Conservation (phyloP, 345 rosid species). For the Eucalyptus erythrocorys region DNA sequence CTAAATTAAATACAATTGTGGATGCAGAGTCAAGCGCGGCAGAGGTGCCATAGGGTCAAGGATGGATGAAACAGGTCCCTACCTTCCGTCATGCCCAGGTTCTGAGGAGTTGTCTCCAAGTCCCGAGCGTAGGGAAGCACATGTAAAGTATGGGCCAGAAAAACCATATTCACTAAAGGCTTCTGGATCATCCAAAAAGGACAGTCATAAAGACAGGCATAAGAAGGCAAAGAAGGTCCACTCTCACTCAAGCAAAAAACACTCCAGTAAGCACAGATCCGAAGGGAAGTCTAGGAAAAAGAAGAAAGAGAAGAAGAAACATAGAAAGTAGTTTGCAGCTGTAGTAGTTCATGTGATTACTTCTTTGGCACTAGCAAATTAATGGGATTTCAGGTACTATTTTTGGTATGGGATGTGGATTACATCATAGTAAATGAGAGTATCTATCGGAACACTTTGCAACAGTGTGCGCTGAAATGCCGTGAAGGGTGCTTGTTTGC, state of each 20-base stretch:
- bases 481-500: background rate
- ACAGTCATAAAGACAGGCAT: slow-evolving; percentile 3
- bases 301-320: slow-evolving; percentile 24
- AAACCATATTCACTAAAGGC: slow-evolving; percentile 21
- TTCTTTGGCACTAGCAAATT: background rate
- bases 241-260: slow-evolving; percentile 26
- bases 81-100: slow-evolving; percentile 25
- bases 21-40: slow-evolving; percentile 66
- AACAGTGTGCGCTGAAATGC: background rate
- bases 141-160: slow-evolving; percentile 35
- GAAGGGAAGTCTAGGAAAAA: slow-evolving; percentile 25
- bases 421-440: background rate
- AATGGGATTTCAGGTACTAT: background rate
- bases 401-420: background rate
- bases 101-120: slow-evolving; percentile 9
- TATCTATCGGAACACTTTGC: background rate
- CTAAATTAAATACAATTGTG: background rate
- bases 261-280: slow-evolving; percentile 29
- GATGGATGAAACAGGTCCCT: slow-evolving; percentile 95
- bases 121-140: slow-evolving; percentile 4
- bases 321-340: background rate
- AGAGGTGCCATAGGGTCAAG: slow-evolving; percentile 86
- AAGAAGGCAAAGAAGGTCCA: slow-evolving; percentile 20
- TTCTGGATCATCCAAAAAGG: slow-evolving; percentile 24
- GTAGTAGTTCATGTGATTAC: background rate